A percentile compares a stretch with the other conserved stretches of the same genome.
These are phyloP conservation scores for Wickerhamia fluorescens DNA, from an alignment of 805 yeast species.

Conservation along the genomic window DNA sequence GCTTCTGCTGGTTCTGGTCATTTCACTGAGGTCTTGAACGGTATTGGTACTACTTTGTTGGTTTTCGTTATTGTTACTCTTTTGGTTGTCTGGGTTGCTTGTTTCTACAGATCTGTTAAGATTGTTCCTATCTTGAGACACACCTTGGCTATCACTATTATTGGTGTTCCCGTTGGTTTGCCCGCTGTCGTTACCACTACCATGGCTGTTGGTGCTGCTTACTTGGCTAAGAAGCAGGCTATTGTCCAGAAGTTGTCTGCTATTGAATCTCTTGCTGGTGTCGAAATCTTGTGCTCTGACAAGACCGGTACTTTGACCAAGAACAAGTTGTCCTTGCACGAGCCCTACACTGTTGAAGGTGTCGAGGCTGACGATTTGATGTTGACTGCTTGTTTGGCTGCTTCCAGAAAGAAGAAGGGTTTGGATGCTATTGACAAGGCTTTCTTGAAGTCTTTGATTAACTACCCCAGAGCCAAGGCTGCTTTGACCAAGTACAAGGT, in stretches of 20 bases:
- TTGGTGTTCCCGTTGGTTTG: slow-evolving; percentile 98
- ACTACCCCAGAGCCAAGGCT: slow-evolving; percentile 87
- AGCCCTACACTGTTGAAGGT: slow-evolving; percentile 97
- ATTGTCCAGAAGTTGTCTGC: slow-evolving; percentile 96
- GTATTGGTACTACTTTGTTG: slow-evolving; percentile 89
- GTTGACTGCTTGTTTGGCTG: slow-evolving; percentile 97
- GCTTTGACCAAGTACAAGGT: slow-evolving; percentile 93
- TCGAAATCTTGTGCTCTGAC: slow-evolving; percentile 95
- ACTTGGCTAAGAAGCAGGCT: slow-evolving; percentile 94
- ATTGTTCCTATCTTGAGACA: slow-evolving; percentile 85
- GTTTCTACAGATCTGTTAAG: slow-evolving; percentile 86
- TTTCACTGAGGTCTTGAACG: slow-evolving; percentile 95
- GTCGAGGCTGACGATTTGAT: slow-evolving; percentile 92
- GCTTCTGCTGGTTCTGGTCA: slow-evolving; percentile 93
- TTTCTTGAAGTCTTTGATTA: slow-evolving; percentile 82
- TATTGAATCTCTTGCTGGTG: slow-evolving; percentile 96
- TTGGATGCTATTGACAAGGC: slow-evolving; percentile 96
- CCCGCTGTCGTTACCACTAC: slow-evolving; percentile 98
- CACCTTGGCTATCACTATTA: slow-evolving; percentile 91
- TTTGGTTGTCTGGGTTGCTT: slow-evolving; percentile 84
- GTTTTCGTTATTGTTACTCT: slow-evolving; percentile 84
- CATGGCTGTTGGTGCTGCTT: slow-evolving; percentile 99
- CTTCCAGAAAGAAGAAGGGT: slow-evolving; percentile 97
- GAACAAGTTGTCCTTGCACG: slow-evolving; percentile 92
- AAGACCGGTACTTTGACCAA: slow-evolving; percentile 97